phyloP scores from a whole-genome alignment of 1,284 basidiomycete genomes.

The Bothia castanella region DNA sequence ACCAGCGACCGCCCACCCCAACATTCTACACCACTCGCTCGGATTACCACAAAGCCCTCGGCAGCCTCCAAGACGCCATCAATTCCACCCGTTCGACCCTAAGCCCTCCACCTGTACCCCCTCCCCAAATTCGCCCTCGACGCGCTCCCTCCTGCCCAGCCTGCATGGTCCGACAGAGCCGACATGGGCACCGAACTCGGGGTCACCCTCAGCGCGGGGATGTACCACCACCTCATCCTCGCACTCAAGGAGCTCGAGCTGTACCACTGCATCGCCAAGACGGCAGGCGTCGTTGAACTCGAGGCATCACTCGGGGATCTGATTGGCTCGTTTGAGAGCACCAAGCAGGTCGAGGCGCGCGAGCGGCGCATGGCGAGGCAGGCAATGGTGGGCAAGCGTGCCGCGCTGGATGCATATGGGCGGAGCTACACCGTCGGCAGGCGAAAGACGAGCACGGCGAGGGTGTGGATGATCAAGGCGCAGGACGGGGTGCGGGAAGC shows the following conservation, averaged over 20 bases:
- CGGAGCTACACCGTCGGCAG: slow-evolving; percentile 80
- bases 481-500: slow-evolving; percentile 49
- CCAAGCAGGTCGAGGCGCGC: slow-evolving; percentile 51
- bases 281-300: slow-evolving; percentile 61
- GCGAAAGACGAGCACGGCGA: slow-evolving; percentile 82
- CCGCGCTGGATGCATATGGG: slow-evolving; percentile 66
- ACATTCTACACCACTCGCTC: slow-evolving; percentile 88
- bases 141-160: slow-evolving; percentile 53
- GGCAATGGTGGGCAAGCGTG: slow-evolving; percentile 41
- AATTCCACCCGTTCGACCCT: slow-evolving; percentile 57
- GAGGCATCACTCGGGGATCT: slow-evolving; percentile 52
- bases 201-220: slow-evolving; percentile 63
- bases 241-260: slow-evolving; percentile 73
- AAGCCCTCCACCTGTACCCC: slow-evolving; percentile 65
- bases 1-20: slow-evolving; percentile 51
- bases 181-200: slow-evolving; percentile 59
- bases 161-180: slow-evolving; percentile 65
- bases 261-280: slow-evolving; percentile 63
- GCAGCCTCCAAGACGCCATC: slow-evolving; percentile 65
- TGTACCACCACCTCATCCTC: slow-evolving; percentile 65
- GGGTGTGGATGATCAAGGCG: slow-evolving; percentile 92
- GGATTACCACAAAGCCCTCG: slow-evolving; percentile 71
- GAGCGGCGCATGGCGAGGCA: slow-evolving; percentile 39
- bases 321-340: slow-evolving; percentile 65
- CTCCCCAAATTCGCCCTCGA: slow-evolving; percentile 69